Evolutionary conservation across 2,329 filamentous ascomycete genomes (phyloP).

Genomic region (Coleophoma cylindrospora): DNA sequence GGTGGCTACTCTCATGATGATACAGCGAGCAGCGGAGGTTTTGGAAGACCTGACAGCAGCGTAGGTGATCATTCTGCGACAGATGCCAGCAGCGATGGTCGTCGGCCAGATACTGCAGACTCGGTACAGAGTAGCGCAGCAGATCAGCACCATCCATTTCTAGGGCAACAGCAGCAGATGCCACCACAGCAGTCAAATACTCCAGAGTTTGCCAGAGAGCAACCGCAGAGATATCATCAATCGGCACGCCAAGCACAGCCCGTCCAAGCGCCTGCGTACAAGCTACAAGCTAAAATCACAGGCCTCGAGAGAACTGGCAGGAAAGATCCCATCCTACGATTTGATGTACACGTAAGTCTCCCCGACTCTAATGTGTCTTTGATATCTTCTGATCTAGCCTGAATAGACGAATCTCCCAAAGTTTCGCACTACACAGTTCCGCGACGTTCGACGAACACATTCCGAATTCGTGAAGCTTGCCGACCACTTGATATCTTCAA

Average conservation of each 20-base stretch:
- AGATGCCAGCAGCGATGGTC: slow-evolving; percentile 16
- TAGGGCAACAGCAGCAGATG: slow-evolving; percentile 15
- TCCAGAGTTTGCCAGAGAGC: slow-evolving; percentile 26
- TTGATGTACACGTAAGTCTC: slow-evolving; percentile 84
- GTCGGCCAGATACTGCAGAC: slow-evolving; percentile 23
- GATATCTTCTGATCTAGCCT: slow-evolving; percentile 10
- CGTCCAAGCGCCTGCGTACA: slow-evolving; percentile 63
- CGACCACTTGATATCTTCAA: slow-evolving; percentile 94
- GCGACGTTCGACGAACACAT: slow-evolving; percentile 91
- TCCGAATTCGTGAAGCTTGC: slow-evolving; percentile 96
- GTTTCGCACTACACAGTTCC: slow-evolving; percentile 96
- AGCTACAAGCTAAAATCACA: slow-evolving; percentile 91
- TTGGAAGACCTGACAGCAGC: slow-evolving; percentile 18
- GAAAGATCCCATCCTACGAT: slow-evolving; percentile 91
- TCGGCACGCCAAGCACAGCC: slow-evolving; percentile 30
- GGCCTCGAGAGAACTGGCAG: slow-evolving; percentile 88
- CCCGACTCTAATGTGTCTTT: not conserved
- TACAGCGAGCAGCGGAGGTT: slow-evolving; percentile 14
- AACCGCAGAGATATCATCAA: slow-evolving; percentile 26
- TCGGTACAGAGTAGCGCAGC: slow-evolving; percentile 17
- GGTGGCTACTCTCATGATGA: slow-evolving; percentile 22
- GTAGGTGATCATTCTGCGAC: slow-evolving; percentile 15
- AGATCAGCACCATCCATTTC: slow-evolving; percentile 25
- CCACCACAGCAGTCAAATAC: slow-evolving; percentile 28
- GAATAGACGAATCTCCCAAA: slow-evolving; percentile 93